Base-by-base conservation (phyloP, 306 rosid species). In the Sindora glabra region DNA sequence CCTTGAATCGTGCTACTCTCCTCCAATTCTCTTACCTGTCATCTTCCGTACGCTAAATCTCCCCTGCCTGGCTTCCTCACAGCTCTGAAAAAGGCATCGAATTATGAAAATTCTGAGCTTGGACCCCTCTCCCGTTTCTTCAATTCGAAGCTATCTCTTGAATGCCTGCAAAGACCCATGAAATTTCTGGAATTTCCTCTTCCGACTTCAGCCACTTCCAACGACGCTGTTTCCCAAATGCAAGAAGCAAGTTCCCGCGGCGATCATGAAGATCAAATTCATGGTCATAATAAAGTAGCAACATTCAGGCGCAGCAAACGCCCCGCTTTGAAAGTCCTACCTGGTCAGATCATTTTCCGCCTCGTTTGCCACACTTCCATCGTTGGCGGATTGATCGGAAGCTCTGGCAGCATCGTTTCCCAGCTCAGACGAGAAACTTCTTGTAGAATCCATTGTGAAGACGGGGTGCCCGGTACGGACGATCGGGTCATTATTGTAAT, bases 371-470 rank as follows among this genome's bases (percentile, higher is more conserved):
- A 66, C 55, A 23, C 72, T n/a, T 61, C 80, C 6, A 61, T 24
- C 36, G 67, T 70, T 6, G 76, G 84, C 29, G 76, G 86, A n/a
- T 36, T 84, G 48, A 75, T 84, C 50, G 86, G 86, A 0, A 74
- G 64, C 70, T 46, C 68, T 37, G 84, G 86, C 21, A 41, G 72
- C 41, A 46, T 66, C 59, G 74, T 84, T 1, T 77, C 82, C 2
- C 81, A 70, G 56, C 77, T 84, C 70, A 78, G 82, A 64, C 74
- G 82, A 18, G 84, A 80, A 16, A 80, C 90, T 0, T 75, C 57
- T 1, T 59, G 80, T 33, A 75, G 48, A 65, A 77, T 84, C 53
- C 90, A 80, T 68, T 84, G 78, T 25, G 71, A 72, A 48, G 74
- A 72, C 26, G 11, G 79, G 0, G 65, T 26, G 12, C 44, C 67